These are phyloP conservation scores for Sutorius eximius DNA, from an alignment of 1,284 basidiomycete genomes.

Conservation along the genomic window DNA sequence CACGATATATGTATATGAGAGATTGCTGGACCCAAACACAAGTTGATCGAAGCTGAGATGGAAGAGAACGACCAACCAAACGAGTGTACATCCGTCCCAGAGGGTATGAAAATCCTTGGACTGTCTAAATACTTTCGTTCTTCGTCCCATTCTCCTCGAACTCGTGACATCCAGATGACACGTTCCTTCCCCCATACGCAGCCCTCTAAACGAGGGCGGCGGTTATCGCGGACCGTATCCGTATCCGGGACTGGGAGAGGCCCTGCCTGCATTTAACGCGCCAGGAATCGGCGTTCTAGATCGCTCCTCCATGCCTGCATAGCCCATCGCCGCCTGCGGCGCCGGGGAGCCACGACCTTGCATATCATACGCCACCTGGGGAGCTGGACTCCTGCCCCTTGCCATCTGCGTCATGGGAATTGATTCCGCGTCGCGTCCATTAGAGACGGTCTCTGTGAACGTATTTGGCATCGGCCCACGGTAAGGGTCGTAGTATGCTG, in stretches of 20 bases:
- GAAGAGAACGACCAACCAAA: conserved; percentile 27
- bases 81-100: conserved; percentile 23
- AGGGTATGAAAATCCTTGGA: conserved; percentile 16
- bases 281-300: conserved; percentile 36
- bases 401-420: conserved; percentile 78
- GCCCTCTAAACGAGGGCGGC: background rate
- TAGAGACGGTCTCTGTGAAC: conserved; percentile 46
- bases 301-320: conserved; percentile 30
- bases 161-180: conserved; percentile 10
- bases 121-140: conserved; percentile 14
- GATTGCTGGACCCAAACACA: conserved; percentile 10
- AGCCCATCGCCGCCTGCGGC: conserved; percentile 40
- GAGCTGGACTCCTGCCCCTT: conserved; percentile 46
- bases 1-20: conserved; percentile 2
- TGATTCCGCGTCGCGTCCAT: conserved; percentile 47
- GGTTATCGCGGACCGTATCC: conserved; percentile 34
- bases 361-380: conserved; percentile 37
- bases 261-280: conserved; percentile 35
- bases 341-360: conserved; percentile 36
- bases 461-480: conserved; percentile 67
- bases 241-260: conserved; percentile 50
- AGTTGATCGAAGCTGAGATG: conserved; percentile 4
- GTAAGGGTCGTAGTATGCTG: conserved; percentile 74
- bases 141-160: conserved; percentile 5
- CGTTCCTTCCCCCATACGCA: background rate